A percentile compares a stretch with the other conserved stretches of the same genome.
Conservation (phyloP, 768 basidiomycete genomes). For the Gyrodon lividus region DNA sequence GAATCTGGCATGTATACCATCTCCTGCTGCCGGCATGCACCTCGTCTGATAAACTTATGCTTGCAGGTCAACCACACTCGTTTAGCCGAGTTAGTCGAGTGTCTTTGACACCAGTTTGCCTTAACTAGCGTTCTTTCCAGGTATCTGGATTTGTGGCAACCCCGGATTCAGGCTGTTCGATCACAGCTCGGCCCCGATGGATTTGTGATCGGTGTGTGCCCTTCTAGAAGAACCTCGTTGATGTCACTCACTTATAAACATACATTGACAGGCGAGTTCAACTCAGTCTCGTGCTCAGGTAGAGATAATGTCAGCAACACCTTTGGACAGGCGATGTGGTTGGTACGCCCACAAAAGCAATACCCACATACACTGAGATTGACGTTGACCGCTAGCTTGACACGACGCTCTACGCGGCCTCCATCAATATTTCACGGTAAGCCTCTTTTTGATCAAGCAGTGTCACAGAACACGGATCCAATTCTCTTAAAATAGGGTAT, state of each 20-base stretch:
- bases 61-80: slow-evolving; percentile 52
- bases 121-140: slow-evolving; percentile 24
- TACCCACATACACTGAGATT: neutral
- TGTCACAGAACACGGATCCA: neutral
- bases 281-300: slow-evolving; percentile 54
- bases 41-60: neutral
- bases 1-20: slow-evolving; percentile 40
- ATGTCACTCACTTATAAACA: neutral
- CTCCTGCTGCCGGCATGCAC: neutral
- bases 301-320: slow-evolving; percentile 50
- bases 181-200: slow-evolving; percentile 46
- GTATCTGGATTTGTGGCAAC: slow-evolving; percentile 57
- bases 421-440: slow-evolving; percentile 49
- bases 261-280: slow-evolving; percentile 54
- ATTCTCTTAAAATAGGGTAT: slow-evolving; percentile 39
- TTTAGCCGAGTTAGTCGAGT: slow-evolving; percentile 40
- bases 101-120: neutral
- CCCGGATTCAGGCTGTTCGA: slow-evolving; percentile 47
- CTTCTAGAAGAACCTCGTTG: neutral
- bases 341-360: slow-evolving; percentile 41
- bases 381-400: slow-evolving; percentile 11
- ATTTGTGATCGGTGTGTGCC: slow-evolving; percentile 44
- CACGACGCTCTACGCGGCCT: slow-evolving; percentile 22
- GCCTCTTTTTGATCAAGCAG: neutral
- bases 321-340: slow-evolving; percentile 55